Percentiles rank a stretch among this genome's conserved stretches.
Evolutionary conservation across 192 early-diverging fungal species (phyloP).

Genomic region (Linnemannia elongata): DNA sequence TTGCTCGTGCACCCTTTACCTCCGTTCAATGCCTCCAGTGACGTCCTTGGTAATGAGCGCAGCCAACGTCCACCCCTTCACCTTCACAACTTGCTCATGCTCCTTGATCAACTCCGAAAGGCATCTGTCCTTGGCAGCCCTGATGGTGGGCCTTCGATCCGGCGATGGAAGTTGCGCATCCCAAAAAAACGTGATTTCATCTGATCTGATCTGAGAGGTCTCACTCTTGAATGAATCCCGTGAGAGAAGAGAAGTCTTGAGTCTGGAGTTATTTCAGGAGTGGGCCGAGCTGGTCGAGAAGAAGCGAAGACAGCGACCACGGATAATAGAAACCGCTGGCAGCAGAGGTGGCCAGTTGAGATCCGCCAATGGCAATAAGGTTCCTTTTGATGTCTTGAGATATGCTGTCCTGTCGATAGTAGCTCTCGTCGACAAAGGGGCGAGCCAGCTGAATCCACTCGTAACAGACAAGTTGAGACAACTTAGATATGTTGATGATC

Average conservation of each 20-base stretch:
- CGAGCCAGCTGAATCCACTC: background rate
- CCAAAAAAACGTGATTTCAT: background rate
- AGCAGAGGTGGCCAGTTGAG: too few relatives aligned
- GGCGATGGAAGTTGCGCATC: background rate
- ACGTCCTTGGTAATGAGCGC: background rate
- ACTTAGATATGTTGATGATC: background rate
- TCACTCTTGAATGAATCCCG: background rate
- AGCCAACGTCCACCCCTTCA: background rate
- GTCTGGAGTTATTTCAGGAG: background rate
- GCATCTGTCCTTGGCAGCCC: background rate
- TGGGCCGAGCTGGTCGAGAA: too few relatives aligned
- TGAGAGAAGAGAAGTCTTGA: background rate
- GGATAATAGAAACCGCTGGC: too few relatives aligned
- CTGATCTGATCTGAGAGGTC: background rate
- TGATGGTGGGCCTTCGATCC: background rate
- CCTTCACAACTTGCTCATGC: background rate
- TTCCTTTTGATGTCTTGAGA: background rate
- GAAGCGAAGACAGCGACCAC: too few relatives aligned
- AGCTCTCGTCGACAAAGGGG: background rate
- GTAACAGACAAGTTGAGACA: background rate
- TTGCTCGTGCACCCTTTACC: background rate
- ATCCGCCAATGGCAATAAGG: background rate
- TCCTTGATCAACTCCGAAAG: background rate
- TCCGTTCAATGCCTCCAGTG: background rate
- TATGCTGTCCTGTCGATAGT: background rate